A percentile compares a stretch with the other conserved stretches of the same genome.
Conservation (phyloP, 2,329 filamentous ascomycete genomes). For the Verticillium nubilum region DNA sequence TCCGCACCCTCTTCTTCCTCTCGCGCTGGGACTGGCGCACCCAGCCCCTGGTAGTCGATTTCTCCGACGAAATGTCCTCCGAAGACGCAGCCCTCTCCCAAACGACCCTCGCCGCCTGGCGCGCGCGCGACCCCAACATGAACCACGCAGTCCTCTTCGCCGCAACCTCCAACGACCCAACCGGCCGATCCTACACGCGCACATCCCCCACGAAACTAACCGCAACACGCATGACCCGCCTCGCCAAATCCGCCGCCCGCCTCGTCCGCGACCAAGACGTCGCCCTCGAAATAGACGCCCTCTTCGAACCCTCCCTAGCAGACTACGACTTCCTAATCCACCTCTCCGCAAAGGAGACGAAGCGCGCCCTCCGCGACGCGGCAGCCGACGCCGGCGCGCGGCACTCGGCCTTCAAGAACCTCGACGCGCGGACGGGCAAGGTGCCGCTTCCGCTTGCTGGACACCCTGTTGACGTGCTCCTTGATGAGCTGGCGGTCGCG, state of each 20-base stretch:
- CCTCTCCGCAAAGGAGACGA: constrained; percentile 52
- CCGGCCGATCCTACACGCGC: constrained; percentile 76
- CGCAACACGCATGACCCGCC: constrained; percentile 73
- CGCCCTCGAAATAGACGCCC: constrained; percentile 45
- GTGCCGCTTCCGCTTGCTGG: constrained; percentile 44
- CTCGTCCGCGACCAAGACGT: constrained; percentile 49
- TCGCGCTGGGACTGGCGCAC: constrained; percentile 89
- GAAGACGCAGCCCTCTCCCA: constrained; percentile 58
- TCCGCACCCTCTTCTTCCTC: constrained; percentile 74
- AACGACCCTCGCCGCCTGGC: constrained; percentile 75
- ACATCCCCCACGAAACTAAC: constrained; percentile 71
- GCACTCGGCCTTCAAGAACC: constrained; percentile 69
- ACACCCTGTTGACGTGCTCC: constrained; percentile 56
- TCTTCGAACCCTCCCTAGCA: constrained; percentile 67
- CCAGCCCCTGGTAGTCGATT: constrained; percentile 76
- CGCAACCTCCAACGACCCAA: constrained; percentile 71
- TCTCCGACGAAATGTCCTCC: constrained; percentile 57
- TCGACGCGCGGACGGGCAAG: constrained; percentile 53
- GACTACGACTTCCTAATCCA: constrained; percentile 88
- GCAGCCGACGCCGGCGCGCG: constrained; percentile 27
- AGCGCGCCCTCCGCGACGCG: constrained; percentile 31
- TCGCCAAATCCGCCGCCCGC: constrained; percentile 71
- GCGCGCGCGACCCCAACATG: constrained; percentile 83
- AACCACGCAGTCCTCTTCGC: constrained; percentile 77
- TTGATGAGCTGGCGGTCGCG: constrained; percentile 59